Base-by-base conservation (phyloP, 2,329 filamentous ascomycete species). In the Cylindrodendrum hubeiense region DNA sequence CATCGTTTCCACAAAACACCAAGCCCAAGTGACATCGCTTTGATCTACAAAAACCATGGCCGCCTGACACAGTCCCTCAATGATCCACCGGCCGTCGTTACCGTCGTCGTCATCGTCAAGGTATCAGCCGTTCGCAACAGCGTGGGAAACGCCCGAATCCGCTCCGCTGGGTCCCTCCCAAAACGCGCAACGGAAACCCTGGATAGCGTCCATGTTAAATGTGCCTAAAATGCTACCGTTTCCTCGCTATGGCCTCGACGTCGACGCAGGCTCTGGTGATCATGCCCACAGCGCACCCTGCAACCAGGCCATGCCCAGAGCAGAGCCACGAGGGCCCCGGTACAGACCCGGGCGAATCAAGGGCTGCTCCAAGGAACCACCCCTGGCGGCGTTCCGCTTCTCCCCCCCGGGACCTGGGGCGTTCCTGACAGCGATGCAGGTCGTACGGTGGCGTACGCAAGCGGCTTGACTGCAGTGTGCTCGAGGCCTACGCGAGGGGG, bases 371-470 rank as follows among this genome's bases (percentile, higher is more conserved):
- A 59, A 54, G 19, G 19, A 30, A 24, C n/a, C 37, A 22, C 47
- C 61, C 60, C 15, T 39, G 37, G 5, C 5, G n/a, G 37, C 15
- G n/a, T 33, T 53, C 21, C 24, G 19, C 60, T n/a, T n/a, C 46
- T 33, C 50, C 60, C 63, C 47, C 56, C 55, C 49, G 55, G 39
- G 17, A 12, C 41, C 28, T 15, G 17, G 26, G 24, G 26, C 53
- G 41, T 56, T 46, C 37, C 39, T 30, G 53, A 34, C 26, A 41
- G 41, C 21, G 46, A 22, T 41, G 51, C 28, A 54, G 37, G 60
- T 65, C 58, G 58, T 65, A 65, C 52, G 63, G 63, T 65, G 63
- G 62, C 62, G 62, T 30, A 54, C 24, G 37, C 21, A 24, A 43
- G 52, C 43, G 13, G 28, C 47, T 50, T 50, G n/a, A 21, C 47